phyloP scores from a whole-genome alignment of 2,329 filamentous ascomycete genomes.

The Cercospora sesami region DNA sequence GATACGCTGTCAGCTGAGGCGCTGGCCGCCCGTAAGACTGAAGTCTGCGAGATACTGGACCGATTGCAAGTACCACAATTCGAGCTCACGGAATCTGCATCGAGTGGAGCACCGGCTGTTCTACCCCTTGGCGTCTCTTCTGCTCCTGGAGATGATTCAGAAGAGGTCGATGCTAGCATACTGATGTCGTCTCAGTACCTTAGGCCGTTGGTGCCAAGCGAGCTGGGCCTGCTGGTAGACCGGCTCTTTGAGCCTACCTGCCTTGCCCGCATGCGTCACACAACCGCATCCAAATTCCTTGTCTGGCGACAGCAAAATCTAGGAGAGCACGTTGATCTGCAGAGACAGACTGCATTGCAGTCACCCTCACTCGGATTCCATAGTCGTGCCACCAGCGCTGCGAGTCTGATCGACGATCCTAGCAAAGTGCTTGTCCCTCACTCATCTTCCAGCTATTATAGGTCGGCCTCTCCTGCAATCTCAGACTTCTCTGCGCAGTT shows the following conservation, averaged over 20 bases:
- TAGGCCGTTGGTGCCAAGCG: conserved; percentile 74
- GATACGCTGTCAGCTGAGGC: conserved; percentile 55
- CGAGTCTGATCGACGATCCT: conserved; percentile 32
- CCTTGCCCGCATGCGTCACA: conserved; percentile 77
- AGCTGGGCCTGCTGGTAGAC: conserved; percentile 68
- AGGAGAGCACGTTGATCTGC: conserved; percentile 27
- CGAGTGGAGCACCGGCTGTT: neutral
- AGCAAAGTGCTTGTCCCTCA: conserved; percentile 39
- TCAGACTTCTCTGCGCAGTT: conserved; percentile 25
- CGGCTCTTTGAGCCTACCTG: conserved; percentile 76
- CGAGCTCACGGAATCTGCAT: conserved; percentile 4
- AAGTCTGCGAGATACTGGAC: conserved; percentile 24
- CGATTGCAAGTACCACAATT: conserved; percentile 20
- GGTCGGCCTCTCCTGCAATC: conserved; percentile 38
- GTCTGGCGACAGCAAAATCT: conserved; percentile 59
- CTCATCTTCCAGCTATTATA: conserved; percentile 35
- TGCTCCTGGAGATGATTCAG: conserved; percentile 66
- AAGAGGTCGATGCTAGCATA: conserved; percentile 87
- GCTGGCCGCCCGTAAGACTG: conserved; percentile 20
- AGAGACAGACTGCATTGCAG: conserved; percentile 30
- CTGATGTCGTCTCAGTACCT: conserved; percentile 92
- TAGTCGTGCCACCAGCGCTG: conserved; percentile 31
- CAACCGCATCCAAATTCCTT: conserved; percentile 77
- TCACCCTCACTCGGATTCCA: conserved; percentile 28
- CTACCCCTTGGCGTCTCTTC: conserved; percentile 76